These are phyloP conservation scores for Moniliophthora roreri DNA, from an alignment of 1,284 basidiomycete species.

Conservation along the genomic window DNA sequence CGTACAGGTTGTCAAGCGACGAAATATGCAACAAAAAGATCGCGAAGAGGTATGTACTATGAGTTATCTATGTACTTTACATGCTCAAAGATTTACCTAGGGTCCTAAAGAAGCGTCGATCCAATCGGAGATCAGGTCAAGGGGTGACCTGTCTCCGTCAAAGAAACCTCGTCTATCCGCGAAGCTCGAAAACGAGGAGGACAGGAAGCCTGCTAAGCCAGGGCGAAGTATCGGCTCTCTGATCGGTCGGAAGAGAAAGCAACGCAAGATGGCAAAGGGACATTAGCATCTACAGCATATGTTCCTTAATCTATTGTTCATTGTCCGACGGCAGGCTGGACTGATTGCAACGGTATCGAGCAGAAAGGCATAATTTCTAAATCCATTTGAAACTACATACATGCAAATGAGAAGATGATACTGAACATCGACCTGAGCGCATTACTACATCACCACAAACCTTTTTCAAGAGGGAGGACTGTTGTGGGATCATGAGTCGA, in stretches of 20 bases:
- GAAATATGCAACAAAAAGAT: slow-evolving; percentile 49
- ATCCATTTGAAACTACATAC: too few species aligned
- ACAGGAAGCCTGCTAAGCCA: slow-evolving; percentile 19
- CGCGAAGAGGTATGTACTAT: slow-evolving; percentile 19
- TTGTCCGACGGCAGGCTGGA: too few species aligned
- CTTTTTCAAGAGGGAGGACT: neutral
- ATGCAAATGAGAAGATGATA: too few species aligned
- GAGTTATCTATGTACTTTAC: neutral
- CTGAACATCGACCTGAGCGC: too few species aligned
- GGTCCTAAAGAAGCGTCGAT: slow-evolving; percentile 12
- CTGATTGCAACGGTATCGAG: too few species aligned
- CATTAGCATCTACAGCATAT: too few species aligned
- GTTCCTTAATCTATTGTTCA: too few species aligned
- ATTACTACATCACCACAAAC: too few species aligned
- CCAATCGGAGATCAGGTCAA: slow-evolving; percentile 10
- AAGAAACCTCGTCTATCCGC: slow-evolving; percentile 27
- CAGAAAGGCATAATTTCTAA: too few species aligned
- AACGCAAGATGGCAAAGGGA: slow-evolving; percentile 41
- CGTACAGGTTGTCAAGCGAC: slow-evolving; percentile 78
- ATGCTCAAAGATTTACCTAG: neutral
- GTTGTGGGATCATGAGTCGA: neutral
- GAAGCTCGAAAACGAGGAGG: slow-evolving; percentile 30
- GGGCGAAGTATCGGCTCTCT: slow-evolving; percentile 43
- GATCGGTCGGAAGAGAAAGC: slow-evolving; percentile 54
- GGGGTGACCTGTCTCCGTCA: neutral